These are phyloP conservation scores for Triadica sebifera DNA, from an alignment of 345 rosid genomes.

Conservation along the genomic window DNA sequence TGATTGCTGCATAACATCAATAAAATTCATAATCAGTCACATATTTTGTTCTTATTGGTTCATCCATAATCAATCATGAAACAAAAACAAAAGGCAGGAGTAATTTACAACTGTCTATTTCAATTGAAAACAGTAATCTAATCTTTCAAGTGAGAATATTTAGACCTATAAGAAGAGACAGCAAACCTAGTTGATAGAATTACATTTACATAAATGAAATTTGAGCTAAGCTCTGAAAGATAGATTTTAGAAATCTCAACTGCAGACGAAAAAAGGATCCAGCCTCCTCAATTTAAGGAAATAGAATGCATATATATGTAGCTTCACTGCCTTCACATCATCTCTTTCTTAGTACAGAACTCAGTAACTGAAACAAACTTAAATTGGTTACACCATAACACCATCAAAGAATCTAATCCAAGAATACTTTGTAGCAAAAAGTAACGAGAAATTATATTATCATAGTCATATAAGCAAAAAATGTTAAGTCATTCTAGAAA, in stretches of 20 bases:
- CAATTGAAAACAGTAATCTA: neutral
- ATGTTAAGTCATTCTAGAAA: neutral
- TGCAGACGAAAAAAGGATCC: neutral
- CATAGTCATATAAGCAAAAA: neutral
- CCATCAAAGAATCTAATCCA: neutral
- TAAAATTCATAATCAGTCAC: neutral
- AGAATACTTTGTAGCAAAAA: neutral
- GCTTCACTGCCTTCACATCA: neutral
- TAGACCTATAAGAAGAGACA: neutral
- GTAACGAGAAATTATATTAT: neutral
- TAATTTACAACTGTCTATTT: neutral
- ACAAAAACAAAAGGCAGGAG: neutral
- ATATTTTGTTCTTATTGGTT: neutral
- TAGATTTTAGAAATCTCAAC: neutral
- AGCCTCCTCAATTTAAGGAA: neutral
- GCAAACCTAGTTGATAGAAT: neutral
- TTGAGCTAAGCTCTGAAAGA: neutral
- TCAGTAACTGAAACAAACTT: neutral
- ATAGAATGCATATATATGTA: neutral
- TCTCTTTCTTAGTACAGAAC: neutral
- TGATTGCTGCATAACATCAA: conserved; percentile 52
- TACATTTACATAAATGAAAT: neutral
- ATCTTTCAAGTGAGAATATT: neutral
- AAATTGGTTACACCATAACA: neutral
- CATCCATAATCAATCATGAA: neutral